A percentile compares a stretch with the other conserved stretches of the same genome.
Conservation (phyloP, 192 early-diverging fungal species). For the Podila clonocystis region DNA sequence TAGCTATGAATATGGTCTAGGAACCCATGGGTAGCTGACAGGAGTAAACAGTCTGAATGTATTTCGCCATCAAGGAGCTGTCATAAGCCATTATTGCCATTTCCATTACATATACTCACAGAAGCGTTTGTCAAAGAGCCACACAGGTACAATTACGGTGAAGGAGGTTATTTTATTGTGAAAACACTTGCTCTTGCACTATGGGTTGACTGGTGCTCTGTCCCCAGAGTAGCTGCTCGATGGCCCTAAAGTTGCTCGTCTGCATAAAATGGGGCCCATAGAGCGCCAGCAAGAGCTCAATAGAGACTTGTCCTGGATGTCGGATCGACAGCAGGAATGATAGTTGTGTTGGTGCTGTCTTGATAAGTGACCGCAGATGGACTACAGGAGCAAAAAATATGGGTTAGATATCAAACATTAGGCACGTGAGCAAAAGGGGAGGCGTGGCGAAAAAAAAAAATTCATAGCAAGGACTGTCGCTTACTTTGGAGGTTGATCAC, state of each 20-base stretch:
- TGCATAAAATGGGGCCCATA: conserved; percentile 46
- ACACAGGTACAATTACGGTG: background rate
- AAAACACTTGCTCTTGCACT: too few relatives aligned
- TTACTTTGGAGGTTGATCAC: conserved; percentile 46
- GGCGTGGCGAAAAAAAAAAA: background rate
- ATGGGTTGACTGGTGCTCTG: background rate
- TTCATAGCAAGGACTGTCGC: background rate
- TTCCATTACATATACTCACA: too few relatives aligned
- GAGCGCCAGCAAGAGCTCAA: conserved; percentile 34
- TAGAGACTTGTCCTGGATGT: conserved; percentile 42
- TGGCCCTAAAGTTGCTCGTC: conserved; percentile 35
- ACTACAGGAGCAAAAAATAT: conserved; percentile 1
- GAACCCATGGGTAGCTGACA: too few relatives aligned
- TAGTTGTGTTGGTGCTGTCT: conserved; percentile 27
- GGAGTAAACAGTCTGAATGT: too few relatives aligned
- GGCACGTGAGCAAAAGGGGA: background rate
- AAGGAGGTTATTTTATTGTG: background rate
- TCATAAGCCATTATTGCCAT: too few relatives aligned
- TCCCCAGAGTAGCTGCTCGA: conserved; percentile 45
- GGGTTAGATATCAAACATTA: background rate
- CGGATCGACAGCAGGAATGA: conserved; percentile 46
- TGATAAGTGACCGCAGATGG: conserved; percentile 33
- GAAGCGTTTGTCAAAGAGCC: too few relatives aligned
- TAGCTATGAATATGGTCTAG: too few relatives aligned
- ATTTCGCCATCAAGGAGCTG: too few relatives aligned